Percentiles rank a stretch among this genome's conserved stretches.
These are phyloP conservation scores for Mycosphaerella sp. DNA, from an alignment of 2,329 filamentous ascomycete species.

Conservation along the genomic window DNA sequence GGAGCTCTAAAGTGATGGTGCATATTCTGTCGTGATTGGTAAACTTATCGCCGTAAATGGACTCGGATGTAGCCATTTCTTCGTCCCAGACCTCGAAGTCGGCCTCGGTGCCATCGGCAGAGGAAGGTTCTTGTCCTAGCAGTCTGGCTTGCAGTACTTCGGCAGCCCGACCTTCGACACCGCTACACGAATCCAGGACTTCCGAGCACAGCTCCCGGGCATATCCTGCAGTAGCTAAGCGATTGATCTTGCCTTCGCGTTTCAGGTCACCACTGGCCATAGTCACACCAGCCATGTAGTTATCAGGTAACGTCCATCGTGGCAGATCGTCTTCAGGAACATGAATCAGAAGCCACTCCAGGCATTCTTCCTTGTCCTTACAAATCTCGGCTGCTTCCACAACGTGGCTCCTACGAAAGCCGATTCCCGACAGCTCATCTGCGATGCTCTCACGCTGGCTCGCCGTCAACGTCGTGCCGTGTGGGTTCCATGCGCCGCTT, in stretches of 20 bases:
- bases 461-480: slow-evolving; percentile 59
- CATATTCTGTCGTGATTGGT: slow-evolving; percentile 51
- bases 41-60: slow-evolving; percentile 76
- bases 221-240: slow-evolving; percentile 77
- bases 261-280: slow-evolving; percentile 76
- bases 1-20: slow-evolving; percentile 59
- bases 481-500: slow-evolving; percentile 80
- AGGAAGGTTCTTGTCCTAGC: slow-evolving; percentile 35
- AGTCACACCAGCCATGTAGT: slow-evolving; percentile 82
- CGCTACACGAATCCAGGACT: slow-evolving; percentile 61
- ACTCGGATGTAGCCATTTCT: slow-evolving; percentile 74
- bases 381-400: slow-evolving; percentile 82
- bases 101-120: slow-evolving; percentile 30
- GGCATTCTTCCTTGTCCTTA: slow-evolving; percentile 83
- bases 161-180: slow-evolving; percentile 70
- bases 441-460: slow-evolving; percentile 55
- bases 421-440: slow-evolving; percentile 68
- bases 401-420: slow-evolving; percentile 82
- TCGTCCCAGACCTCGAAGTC: slow-evolving; percentile 66
- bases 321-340: slow-evolving; percentile 97
- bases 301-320: slow-evolving; percentile 82
- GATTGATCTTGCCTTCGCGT: slow-evolving; percentile 73
- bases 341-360: slow-evolving; percentile 95
- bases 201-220: slow-evolving; percentile 75
- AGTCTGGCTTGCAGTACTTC: slow-evolving; percentile 70